Base-by-base conservation (phyloP, 306 rosid genomes). In the Benincasa hispida region DNA sequence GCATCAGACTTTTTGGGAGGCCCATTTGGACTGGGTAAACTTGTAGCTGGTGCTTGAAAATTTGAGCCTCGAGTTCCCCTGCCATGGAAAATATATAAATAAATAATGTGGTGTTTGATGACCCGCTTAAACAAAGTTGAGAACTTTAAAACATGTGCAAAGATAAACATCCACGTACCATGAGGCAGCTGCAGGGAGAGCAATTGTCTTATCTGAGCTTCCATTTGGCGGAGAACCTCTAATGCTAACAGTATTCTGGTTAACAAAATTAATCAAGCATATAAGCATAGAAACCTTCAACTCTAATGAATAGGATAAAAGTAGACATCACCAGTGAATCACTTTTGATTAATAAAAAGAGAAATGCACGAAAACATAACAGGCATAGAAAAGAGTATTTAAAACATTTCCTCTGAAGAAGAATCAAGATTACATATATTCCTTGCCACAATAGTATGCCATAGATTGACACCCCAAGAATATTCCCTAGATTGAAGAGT, bases 171-270 rank as follows among this genome's bases (percentile, higher is more conserved):
- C 21, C 21, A 65, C 79, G 77, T 88, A 91, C 97, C 98, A 88
- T 78, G 97, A 87, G 68, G 89, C 84, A 42, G 91, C 88, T 37
- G 92, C 82, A 59, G 96, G 88, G 47, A 95, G 96, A 57, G 81
- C 79, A 19, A 86, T 18, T 72, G 88, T 84, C 72, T 84, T 88
- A 67, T 83, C 90, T 72, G 90, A 76, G 78, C 81, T 85, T 80
- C 87, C 96, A 82, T 86, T 85, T 59, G 98, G 88, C 83, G 93
- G 92, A 77, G 92, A 90, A 81, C 82, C 89, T 84, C 83, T 85
- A 8, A 32, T 55, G 73, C 79, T 81, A 61, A 79, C 85, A 62
- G 86, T 50, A 82, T 67, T 90, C 98, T 91, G 93, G 34, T 51
- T 74, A 78, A 47, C n/a, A 63, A 74, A 65, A 72, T 63, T 28